phyloP scores from a whole-genome alignment of 208 protist species.

The Borovskyia barvae region DNA sequence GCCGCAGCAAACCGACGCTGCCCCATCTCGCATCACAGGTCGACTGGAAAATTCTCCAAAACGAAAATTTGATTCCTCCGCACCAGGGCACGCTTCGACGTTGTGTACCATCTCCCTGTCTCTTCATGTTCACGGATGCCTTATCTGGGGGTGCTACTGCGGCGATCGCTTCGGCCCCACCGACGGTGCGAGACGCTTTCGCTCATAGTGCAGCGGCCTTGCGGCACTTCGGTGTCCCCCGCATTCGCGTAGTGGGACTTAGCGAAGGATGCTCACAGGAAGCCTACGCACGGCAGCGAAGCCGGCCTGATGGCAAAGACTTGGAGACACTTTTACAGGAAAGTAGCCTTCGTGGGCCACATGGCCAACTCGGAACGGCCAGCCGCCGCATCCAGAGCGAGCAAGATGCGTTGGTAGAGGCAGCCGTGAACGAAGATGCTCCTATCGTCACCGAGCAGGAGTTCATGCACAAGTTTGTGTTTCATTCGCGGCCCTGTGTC shows the following conservation, averaged over 20 bases:
- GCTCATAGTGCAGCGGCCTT: constrained; percentile 52
- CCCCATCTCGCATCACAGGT: too few relatives aligned
- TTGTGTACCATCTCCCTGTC: too few relatives aligned
- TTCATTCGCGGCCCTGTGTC: constrained; percentile 75
- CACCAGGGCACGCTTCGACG: too few relatives aligned
- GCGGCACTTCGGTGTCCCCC: constrained; percentile 67
- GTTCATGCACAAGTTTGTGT: constrained; percentile 87
- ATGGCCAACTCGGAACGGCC: constrained; percentile 1
- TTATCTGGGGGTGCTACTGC: not conserved
- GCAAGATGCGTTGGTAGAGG: constrained; percentile 1
- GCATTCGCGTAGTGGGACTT: constrained; percentile 69
- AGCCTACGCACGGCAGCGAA: constrained; percentile 13
- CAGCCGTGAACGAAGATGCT: constrained; percentile 8
- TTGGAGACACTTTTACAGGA: constrained; percentile 29
- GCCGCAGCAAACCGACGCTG: too few relatives aligned
- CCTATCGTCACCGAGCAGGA: constrained; percentile 63
- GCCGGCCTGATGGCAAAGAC: constrained; percentile 18
- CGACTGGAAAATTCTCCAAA: too few relatives aligned
- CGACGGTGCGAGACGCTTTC: constrained; percentile 65
- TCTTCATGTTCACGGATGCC: not conserved
- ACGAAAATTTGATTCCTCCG: too few relatives aligned
- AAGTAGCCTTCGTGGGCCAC: constrained; percentile 10
- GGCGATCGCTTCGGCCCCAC: not conserved
- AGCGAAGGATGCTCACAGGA: constrained; percentile 31
- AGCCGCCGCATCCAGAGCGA: constrained; percentile 12